Base-by-base conservation (phyloP, 176 grass and related monocot genomes). In the Stipa capillata region DNA sequence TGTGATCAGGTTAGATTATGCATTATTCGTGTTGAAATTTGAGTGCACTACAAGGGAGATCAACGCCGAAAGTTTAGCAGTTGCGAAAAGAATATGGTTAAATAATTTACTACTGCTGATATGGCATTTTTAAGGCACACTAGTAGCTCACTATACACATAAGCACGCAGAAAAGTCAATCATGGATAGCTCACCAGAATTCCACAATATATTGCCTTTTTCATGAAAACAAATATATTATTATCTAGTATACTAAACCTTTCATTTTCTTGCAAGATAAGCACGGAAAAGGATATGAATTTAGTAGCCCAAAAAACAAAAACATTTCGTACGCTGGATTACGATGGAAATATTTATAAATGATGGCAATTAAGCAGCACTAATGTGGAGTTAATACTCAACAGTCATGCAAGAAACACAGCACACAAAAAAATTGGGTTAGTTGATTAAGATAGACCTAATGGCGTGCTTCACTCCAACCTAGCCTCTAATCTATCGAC, bases 391-490 rank as follows among this genome's bases (percentile, higher is more conserved):
- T 89, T 76, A 89, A 85, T 61, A 36, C 16, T 32, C 35, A 76
- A 81, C 53, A 70, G 36, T 48, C 52, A 47, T 36, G 87, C 80
- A 84, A 84, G 82, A 82, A 43, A 20, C 51, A 60, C 76, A 75
- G 21, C 25, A 1, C 28, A 52, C 13, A 69, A 9, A 67, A 71
- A 67, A 60, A 80, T 43, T 2, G 59, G 81, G 69, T 85, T 85
- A 81, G 82, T 75, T 76, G 52, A 85, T 89, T 81, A 76, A 75
- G 60, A 51, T 73, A 62, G 35, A 11, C 28, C 53, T 56, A 55
- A 89, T 69, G 43, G 20, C 5, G 50, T 32, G 76, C 76, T 89
- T 85, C 81, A 85, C 82, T 81, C 82, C 82, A 84, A 76, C 42
- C 29, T 70, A 70, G 52, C 55, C 39, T 40, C 64, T 82, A 57